Evolutionary conservation across 2,329 filamentous ascomycete genomes (phyloP).

Genomic region (Claviceps fusiformis): DNA sequence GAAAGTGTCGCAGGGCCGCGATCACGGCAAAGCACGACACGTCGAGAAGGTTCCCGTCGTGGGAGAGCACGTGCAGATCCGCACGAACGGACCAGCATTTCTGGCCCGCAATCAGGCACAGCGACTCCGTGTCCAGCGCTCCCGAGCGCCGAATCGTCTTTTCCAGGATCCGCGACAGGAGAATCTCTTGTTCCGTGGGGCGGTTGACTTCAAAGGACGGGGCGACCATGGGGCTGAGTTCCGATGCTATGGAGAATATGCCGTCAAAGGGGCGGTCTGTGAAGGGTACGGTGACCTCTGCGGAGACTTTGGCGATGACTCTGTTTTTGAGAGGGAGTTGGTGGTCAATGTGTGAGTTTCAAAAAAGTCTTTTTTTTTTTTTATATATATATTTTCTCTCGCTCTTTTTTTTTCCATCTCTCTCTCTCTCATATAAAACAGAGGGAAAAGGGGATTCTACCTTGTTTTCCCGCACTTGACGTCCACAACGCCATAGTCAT

Average conservation of each 20-base stretch:
- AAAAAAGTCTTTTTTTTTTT: neutral
- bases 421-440: neutral
- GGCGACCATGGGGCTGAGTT: conserved; percentile 84
- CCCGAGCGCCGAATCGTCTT: conserved; percentile 87
- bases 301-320: conserved; percentile 71
- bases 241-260: conserved; percentile 81
- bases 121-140: conserved; percentile 86
- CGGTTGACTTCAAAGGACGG: conserved; percentile 80
- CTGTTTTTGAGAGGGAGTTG: conserved; percentile 28
- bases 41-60: conserved; percentile 84
- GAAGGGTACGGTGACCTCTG: conserved; percentile 76
- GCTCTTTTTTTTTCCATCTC: too few species aligned
- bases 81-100: conserved; percentile 88
- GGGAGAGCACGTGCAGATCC: conserved; percentile 81
- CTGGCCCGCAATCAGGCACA: conserved; percentile 80
- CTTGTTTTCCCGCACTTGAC: conserved; percentile 82
- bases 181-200: conserved; percentile 69
- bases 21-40: conserved; percentile 76
- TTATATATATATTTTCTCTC: too few species aligned
- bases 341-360: neutral
- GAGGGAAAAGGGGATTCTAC: conserved; percentile 27
- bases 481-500: conserved; percentile 83
- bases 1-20: conserved; percentile 79
- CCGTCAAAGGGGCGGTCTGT: conserved; percentile 88
- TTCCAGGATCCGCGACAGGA: conserved; percentile 79